Percentiles rank a stretch among this genome's conserved stretches.
phyloP scores from a whole-genome alignment of 2,329 filamentous ascomycete species.

The Cordyceps cicadae region DNA sequence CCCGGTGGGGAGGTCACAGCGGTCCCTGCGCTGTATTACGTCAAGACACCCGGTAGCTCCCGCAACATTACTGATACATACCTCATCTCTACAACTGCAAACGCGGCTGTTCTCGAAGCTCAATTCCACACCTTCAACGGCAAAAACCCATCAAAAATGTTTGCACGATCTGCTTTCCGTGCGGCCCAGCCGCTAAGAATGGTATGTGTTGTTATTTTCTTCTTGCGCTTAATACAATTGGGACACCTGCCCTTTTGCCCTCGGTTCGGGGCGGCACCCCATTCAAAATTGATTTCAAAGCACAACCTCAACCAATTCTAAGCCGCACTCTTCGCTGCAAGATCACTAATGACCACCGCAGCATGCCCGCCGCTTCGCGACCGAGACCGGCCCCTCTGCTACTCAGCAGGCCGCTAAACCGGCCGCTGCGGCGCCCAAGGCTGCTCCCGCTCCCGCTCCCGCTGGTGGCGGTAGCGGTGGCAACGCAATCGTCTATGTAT shows the following conservation, averaged over 20 bases:
- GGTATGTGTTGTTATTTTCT: constrained; percentile 35
- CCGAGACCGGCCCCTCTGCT: constrained; percentile 32
- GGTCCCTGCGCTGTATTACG: constrained; percentile 1
- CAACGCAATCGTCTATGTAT: constrained; percentile 53
- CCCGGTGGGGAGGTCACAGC: constrained; percentile 7
- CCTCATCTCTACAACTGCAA: neutral
- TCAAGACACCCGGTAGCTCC: constrained; percentile 9
- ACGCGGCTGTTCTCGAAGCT: neutral
- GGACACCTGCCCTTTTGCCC: neutral
- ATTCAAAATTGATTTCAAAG: neutral
- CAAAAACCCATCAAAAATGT: constrained; percentile 41
- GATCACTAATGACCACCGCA: constrained; percentile 30
- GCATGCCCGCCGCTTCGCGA: constrained; percentile 59
- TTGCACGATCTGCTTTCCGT: constrained; percentile 57
- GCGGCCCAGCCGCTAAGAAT: constrained; percentile 56
- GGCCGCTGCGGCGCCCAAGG: constrained; percentile 37
- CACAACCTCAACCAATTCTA: neutral
- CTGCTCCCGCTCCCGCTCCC: constrained; percentile 26
- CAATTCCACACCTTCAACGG: constrained; percentile 16
- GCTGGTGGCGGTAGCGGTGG: constrained; percentile 40
- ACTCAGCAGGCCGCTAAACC: constrained; percentile 24
- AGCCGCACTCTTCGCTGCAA: constrained; percentile 11
- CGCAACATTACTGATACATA: neutral
- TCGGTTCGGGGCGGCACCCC: neutral
- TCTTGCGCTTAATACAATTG: neutral